These are phyloP conservation scores for Pseudogymnoascus sp. DNA, from an alignment of 2,329 filamentous ascomycete species.

Conservation along the genomic window DNA sequence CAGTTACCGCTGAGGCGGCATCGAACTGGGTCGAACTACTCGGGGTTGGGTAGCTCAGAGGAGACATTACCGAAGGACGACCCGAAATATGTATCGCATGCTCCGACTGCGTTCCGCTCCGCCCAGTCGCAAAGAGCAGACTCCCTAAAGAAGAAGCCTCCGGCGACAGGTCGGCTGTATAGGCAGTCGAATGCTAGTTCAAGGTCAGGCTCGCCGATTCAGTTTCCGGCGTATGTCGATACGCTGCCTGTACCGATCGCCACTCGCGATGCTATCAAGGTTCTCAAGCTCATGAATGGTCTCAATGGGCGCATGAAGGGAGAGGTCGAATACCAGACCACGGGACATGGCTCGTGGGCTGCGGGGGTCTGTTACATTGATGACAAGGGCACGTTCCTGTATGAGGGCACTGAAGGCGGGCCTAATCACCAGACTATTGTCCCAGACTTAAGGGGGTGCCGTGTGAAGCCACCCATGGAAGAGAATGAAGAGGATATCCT, in stretches of 20 bases:
- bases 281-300: constrained; percentile 69
- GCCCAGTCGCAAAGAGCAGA: constrained; percentile 1
- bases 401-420: constrained; percentile 61
- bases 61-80: not conserved
- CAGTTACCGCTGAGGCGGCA: not conserved
- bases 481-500: constrained; percentile 43
- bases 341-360: constrained; percentile 56
- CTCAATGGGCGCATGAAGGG: constrained; percentile 75
- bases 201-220: not conserved
- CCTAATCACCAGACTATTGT: constrained; percentile 61
- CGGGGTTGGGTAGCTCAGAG: not conserved
- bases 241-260: constrained; percentile 53
- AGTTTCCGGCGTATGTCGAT: constrained; percentile 46
- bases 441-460: constrained; percentile 67
- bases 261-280: constrained; percentile 62
- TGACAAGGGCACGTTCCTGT: constrained; percentile 66
- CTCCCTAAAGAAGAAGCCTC: constrained; percentile 1
- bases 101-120: constrained; percentile 24
- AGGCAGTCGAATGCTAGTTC: not conserved
- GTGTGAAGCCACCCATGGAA: constrained; percentile 51
- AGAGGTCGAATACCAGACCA: constrained; percentile 63
- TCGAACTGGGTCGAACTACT: not conserved
- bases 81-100: constrained; percentile 30
- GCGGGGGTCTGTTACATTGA: constrained; percentile 71
- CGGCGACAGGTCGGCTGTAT: not conserved